Evolutionary conservation across 176 grass and related monocot genomes (phyloP), one percentile per base, ranked within the genome.

Genomic region (Eragrostis curvula): DNA sequence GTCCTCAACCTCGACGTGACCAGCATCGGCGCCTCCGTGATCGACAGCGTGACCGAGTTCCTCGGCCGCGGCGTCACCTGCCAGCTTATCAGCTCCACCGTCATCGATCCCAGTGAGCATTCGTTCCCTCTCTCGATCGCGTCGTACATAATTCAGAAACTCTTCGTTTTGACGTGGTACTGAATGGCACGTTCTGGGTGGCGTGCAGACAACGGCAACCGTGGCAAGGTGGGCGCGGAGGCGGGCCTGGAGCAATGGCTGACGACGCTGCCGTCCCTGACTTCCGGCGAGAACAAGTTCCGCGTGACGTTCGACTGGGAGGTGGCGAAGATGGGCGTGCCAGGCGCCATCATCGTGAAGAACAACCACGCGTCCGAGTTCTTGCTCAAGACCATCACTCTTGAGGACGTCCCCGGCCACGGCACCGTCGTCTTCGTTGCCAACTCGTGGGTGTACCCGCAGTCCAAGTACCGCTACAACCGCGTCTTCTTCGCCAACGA

Each of bases 401-500:
- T 96, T 45, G 61, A 96, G 10, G 74, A 90, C 3, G 75, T 96
- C 20, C 87, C 72, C 0, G 88, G 93, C 17, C 85, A 85, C 74
- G 83, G 87, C 28, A 40, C 46, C 3, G 66, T 96, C 9, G 30
- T 83, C 40, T 96, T 96, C 70, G 76, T 88, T 44, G 89, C 90
- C 80, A 93, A 93, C 82, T 93, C 93, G 0, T 96, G 88, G 93
- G 62, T 96, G 58, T 91, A 96, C 75, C 90, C 32, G 32, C 90
- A 6, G 27, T 0, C 1, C 61, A 90, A 68, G 7, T 90, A 87
- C 83, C 11, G 12, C 14, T 93, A 96, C 66, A 75, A 57, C 70
- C 88, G 93, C 2, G 29, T 93, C 58, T 93, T 96, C 88, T 96
- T 96, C 45, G 70, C 85, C 32, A 96, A 96, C 66, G 85, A 90